Conservation (phyloP, 352 stramenopile species). For the Pythium brassicae region DNA sequence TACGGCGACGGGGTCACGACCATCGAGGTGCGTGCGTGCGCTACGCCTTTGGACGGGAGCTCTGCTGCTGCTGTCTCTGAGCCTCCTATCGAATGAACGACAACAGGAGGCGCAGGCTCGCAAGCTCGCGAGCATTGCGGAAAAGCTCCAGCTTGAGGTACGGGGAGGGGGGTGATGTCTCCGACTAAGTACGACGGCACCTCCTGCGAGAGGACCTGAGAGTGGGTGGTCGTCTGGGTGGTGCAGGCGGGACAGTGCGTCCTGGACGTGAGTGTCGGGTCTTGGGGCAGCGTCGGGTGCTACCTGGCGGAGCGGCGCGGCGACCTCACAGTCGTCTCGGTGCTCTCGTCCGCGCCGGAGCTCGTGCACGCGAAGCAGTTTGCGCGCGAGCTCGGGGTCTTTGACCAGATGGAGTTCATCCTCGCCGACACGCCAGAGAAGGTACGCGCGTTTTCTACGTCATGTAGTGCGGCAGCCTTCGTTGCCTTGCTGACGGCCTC, state of each 20-base stretch:
- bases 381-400: slow-evolving; percentile 47
- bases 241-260: slow-evolving; percentile 45
- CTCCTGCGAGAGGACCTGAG: too few species aligned
- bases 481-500: too few species aligned
- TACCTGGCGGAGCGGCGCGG: slow-evolving; percentile 60
- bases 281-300: slow-evolving; percentile 73
- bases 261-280: slow-evolving; percentile 82
- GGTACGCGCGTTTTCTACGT: slow-evolving; percentile 18
- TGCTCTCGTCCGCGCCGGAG: slow-evolving; percentile 57
- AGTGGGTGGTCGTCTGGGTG: neutral
- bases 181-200: neutral
- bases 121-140: slow-evolving; percentile 64
- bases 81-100: neutral
- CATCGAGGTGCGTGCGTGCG: slow-evolving; percentile 25
- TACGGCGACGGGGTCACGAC: slow-evolving; percentile 43
- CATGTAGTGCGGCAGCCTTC: too few species aligned
- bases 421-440: slow-evolving; percentile 60
- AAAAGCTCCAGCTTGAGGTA: slow-evolving; percentile 59
- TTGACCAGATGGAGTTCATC: slow-evolving; percentile 69
- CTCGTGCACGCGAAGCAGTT: slow-evolving; percentile 54
- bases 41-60: too few species aligned
- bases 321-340: slow-evolving; percentile 41
- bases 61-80: neutral
- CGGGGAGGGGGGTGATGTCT: neutral
- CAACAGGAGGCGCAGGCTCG: slow-evolving; percentile 51